Conservation (phyloP, 495 filamentous ascomycete genomes). For the Talaromyces stipitatus region DNA sequence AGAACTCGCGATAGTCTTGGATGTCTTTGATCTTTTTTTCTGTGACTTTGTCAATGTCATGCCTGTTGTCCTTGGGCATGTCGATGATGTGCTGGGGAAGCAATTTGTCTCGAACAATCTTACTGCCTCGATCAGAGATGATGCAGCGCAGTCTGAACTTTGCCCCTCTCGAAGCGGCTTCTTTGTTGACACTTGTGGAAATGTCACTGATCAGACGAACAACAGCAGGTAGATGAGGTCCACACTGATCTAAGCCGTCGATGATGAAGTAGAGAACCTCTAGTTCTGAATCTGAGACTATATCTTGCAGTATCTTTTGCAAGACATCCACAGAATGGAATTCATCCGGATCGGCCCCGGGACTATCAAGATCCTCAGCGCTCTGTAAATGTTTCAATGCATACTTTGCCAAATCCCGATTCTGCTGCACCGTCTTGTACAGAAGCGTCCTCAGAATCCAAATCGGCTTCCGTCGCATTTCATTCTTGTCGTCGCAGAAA, state of each 20-base stretch:
- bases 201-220: background rate
- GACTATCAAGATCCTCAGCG: background rate
- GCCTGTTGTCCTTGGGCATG: background rate
- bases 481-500: conserved; percentile 5
- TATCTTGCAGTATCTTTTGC: background rate
- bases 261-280: conserved; percentile 4
- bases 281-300: background rate
- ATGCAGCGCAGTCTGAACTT: conserved; percentile 1
- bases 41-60: background rate
- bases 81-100: conserved; percentile 2
- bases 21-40: conserved; percentile 2
- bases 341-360: background rate
- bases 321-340: conserved; percentile 1
- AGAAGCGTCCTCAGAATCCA: conserved; percentile 5
- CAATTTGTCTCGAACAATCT: background rate
- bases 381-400: conserved; percentile 1
- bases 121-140: conserved; percentile 2
- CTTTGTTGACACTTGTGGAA: background rate
- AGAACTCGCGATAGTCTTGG: background rate
- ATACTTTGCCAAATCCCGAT: conserved; percentile 1
- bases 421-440: conserved; percentile 1
- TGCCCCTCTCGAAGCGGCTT: background rate
- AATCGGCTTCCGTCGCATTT: background rate
- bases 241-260: conserved; percentile 5
- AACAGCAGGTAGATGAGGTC: conserved; percentile 1